These are phyloP conservation scores for Rhodocollybia butyracea DNA, from an alignment of 768 basidiomycete species.

Conservation along the genomic window DNA sequence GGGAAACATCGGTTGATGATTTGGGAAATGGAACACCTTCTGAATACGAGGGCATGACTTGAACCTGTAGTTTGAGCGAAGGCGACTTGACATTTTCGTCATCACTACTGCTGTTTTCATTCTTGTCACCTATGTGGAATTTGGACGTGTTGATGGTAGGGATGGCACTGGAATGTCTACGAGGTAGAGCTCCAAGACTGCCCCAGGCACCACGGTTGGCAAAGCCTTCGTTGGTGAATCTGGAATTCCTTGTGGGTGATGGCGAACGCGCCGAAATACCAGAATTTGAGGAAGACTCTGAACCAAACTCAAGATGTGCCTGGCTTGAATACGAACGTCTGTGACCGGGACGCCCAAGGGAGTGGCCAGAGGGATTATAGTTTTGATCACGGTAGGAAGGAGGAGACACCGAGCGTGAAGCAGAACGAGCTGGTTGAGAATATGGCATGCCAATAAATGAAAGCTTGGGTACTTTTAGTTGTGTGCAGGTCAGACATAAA, in stretches of 20 bases:
- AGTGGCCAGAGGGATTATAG: neutral
- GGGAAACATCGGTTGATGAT: conserved; percentile 1
- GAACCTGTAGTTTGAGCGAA: conserved; percentile 20
- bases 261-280: neutral
- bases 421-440: neutral
- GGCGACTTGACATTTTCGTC: conserved; percentile 10
- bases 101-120: conserved; percentile 8
- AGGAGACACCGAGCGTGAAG: neutral
- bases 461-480: neutral
- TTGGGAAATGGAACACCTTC: conserved; percentile 18
- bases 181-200: conserved; percentile 1
- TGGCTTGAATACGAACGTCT: conserved; percentile 4
- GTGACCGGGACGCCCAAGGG: conserved; percentile 3
- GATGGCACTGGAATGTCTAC: neutral
- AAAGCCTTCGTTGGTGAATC: neutral
- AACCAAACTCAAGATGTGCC: neutral
- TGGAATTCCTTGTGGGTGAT: neutral
- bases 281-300: neutral
- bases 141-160: neutral
- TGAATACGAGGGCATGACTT: neutral
- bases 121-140: neutral
- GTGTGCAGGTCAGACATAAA: no score
- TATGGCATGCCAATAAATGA: conserved; percentile 1
- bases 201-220: conserved; percentile 1
- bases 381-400: neutral